A percentile compares a stretch with the other conserved stretches of the same genome.
Evolutionary conservation across 257 asterid species (phyloP).

Genomic region (Linderniella brevidens): DNA sequence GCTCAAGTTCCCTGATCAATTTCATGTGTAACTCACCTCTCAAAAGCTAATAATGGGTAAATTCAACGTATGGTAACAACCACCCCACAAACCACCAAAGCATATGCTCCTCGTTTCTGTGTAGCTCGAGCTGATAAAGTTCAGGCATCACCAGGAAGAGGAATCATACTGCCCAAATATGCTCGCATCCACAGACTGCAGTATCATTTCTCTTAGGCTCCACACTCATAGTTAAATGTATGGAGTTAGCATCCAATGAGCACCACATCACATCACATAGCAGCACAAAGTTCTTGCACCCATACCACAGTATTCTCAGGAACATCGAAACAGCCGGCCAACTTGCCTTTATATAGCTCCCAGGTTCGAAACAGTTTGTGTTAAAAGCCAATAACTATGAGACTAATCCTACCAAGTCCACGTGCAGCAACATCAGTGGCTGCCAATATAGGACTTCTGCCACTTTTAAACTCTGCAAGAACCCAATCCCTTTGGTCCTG

Average conservation of each 20-base stretch:
- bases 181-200: slow-evolving; percentile 10
- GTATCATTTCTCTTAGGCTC: slow-evolving; percentile 8
- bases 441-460: slow-evolving; percentile 79
- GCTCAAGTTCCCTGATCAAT: too few relatives aligned
- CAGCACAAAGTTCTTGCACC: slow-evolving; percentile 34
- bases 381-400: slow-evolving; percentile 41
- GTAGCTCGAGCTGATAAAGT: slow-evolving; percentile 12
- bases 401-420: slow-evolving; percentile 94
- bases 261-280: slow-evolving; percentile 8
- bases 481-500: slow-evolving; percentile 96
- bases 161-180: slow-evolving; percentile 1
- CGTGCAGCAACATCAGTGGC: slow-evolving; percentile 99
- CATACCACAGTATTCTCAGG: slow-evolving; percentile 62
- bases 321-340: slow-evolving; percentile 82
- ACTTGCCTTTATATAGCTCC: slow-evolving; percentile 23
- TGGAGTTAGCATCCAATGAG: too few relatives aligned
- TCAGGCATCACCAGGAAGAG: slow-evolving; percentile 8
- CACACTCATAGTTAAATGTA: too few relatives aligned
- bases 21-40: too few relatives aligned
- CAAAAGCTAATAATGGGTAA: not conserved
- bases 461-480: slow-evolving; percentile 73
- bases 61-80: too few relatives aligned
- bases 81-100: too few relatives aligned
- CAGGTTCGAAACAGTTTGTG: slow-evolving; percentile 22
- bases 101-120: slow-evolving; percentile 10